A percentile compares a stretch with the other conserved stretches of the same genome.
Evolutionary conservation across 208 protist genomes (phyloP).

Genomic region (Acanthamoeba royreba): DNA sequence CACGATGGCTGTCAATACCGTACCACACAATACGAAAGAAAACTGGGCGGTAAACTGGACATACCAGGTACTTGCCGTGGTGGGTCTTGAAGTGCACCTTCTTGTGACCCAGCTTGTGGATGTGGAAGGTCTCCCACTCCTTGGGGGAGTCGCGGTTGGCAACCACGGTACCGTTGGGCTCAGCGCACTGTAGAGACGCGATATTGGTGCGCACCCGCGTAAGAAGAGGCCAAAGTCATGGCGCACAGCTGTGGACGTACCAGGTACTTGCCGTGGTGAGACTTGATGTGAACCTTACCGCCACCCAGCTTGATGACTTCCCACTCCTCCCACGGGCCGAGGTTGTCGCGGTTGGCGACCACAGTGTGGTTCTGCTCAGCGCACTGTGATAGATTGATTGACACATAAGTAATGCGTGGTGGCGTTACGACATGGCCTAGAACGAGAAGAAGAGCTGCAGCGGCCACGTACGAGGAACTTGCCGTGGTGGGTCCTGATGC

Average conservation of each 20-base stretch:
- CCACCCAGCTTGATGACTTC: neutral
- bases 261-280: slow-evolving; percentile 25
- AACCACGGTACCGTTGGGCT: slow-evolving; percentile 14
- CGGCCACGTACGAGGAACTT: too few relatives aligned
- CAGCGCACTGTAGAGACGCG: neutral
- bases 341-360: neutral
- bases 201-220: neutral
- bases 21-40: too few relatives aligned
- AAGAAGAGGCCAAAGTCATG: neutral
- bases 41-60: too few relatives aligned
- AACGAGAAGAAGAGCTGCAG: too few relatives aligned
- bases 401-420: too few relatives aligned
- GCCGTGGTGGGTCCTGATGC: slow-evolving; percentile 9
- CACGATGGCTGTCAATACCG: too few relatives aligned
- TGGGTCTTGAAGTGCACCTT: slow-evolving; percentile 28
- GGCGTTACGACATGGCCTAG: too few relatives aligned
- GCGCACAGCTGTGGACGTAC: neutral
- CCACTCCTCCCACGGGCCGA: neutral
- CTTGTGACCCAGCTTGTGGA: neutral
- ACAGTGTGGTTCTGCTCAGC: neutral
- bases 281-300: neutral
- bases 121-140: slow-evolving; percentile 27
- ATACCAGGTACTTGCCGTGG: slow-evolving; percentile 40
- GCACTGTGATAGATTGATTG: too few relatives aligned
- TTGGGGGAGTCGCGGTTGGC: slow-evolving; percentile 26